Conservation (phyloP, 305 asterid species). For the Lippia alba region DNA sequence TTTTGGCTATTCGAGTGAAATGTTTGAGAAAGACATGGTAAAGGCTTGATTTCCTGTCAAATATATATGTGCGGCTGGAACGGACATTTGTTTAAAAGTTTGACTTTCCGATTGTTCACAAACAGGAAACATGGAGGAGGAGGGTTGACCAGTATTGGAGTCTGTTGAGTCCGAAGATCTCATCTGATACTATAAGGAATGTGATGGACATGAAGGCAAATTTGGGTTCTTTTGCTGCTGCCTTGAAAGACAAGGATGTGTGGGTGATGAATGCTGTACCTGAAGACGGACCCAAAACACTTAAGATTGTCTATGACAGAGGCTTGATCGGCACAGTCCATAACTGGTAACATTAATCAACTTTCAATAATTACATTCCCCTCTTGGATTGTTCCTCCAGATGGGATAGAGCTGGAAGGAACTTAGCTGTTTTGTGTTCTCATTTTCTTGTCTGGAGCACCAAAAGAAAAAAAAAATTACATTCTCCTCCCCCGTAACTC, state of each 20-base stretch:
- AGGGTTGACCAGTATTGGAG: slow-evolving; percentile 85
- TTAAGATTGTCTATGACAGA: slow-evolving; percentile 85
- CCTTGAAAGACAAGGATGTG: slow-evolving; percentile 83
- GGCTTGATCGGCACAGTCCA: slow-evolving; percentile 90
- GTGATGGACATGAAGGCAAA: slow-evolving; percentile 98
- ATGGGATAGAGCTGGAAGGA: no score
- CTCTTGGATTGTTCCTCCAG: no score
- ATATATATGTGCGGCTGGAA: not conserved
- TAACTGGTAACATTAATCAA: slow-evolving; percentile 62
- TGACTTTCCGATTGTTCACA: slow-evolving; percentile 28
- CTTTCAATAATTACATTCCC: not conserved
- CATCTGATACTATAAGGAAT: slow-evolving; percentile 72
- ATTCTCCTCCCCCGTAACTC: not conserved
- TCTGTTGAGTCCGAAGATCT: slow-evolving; percentile 74
- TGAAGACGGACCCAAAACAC: slow-evolving; percentile 93
- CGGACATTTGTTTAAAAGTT: slow-evolving; percentile 10
- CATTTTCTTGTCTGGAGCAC: no score
- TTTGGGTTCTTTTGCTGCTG: slow-evolving; percentile 94
- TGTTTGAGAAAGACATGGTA: slow-evolving; percentile 89
- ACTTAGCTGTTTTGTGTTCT: no score
- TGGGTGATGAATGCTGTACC: slow-evolving; percentile 98
- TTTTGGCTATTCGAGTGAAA: slow-evolving; percentile 86
- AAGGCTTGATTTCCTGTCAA: slow-evolving; percentile 4
- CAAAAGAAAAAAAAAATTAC: no score
- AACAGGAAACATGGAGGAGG: slow-evolving; percentile 81